These are phyloP conservation scores for Phalaenopsis equestris DNA, from an alignment of 106 monocot genomes.

Conservation along the genomic window DNA sequence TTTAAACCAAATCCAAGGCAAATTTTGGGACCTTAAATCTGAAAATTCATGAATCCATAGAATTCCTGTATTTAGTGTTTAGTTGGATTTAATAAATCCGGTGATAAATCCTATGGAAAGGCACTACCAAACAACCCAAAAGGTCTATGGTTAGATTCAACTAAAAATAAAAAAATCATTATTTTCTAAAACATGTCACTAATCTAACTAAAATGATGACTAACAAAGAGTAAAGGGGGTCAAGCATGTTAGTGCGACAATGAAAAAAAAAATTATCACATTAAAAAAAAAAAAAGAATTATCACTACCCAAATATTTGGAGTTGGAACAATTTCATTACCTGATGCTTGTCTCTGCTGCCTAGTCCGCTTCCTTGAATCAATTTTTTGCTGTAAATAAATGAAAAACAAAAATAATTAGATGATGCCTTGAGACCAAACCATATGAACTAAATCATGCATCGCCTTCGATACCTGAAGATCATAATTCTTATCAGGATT, in stretches of 20 bases:
- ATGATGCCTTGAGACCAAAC: background rate
- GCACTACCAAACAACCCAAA: no score
- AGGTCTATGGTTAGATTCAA: no score
- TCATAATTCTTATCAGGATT: conserved; percentile 69
- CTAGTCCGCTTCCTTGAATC: conserved; percentile 22
- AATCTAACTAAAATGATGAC: background rate
- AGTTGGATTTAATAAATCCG: no score
- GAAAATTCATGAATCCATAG: no score
- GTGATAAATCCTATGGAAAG: no score
- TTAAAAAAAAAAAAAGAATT: no score
- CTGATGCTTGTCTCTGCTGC: conserved; percentile 7
- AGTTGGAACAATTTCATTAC: background rate
- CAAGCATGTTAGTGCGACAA: background rate
- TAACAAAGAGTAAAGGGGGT: background rate
- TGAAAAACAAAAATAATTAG: conserved; percentile 1
- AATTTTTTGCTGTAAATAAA: conserved; percentile 24
- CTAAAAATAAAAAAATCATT: background rate
- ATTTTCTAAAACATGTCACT: background rate
- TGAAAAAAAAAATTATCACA: no score
- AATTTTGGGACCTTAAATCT: no score
- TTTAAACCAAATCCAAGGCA: no score
- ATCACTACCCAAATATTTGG: background rate
- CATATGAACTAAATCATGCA: background rate
- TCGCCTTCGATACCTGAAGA: conserved; percentile 38
- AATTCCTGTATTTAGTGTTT: no score